These are phyloP conservation scores for Protomyces inundatus DNA, from an alignment of 1,139 yeast species.

Conservation along the genomic window DNA sequence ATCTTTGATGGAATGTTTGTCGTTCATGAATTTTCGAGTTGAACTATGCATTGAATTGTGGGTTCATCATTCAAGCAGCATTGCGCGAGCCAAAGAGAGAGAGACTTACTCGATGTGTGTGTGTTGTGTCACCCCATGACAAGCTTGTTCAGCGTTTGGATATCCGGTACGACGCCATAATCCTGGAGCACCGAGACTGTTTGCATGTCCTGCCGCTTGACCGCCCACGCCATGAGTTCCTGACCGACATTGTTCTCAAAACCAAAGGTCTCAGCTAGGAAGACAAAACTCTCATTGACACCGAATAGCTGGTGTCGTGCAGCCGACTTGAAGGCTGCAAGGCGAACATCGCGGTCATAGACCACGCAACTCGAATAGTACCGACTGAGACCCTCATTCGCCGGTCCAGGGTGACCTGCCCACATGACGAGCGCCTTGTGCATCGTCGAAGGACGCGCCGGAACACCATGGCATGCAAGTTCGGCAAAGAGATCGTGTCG, in stretches of 20 bases:
- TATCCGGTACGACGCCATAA: conserved; percentile 12
- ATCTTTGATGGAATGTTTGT: background rate
- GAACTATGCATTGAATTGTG: conserved; percentile 1
- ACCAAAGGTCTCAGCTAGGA: background rate
- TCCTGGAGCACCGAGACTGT: background rate
- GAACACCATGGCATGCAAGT: conserved; percentile 1
- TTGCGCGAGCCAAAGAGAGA: background rate
- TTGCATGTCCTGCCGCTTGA: background rate
- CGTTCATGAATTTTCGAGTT: background rate
- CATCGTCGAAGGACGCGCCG: background rate
- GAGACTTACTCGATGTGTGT: too few relatives aligned
- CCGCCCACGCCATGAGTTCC: conserved; percentile 1
- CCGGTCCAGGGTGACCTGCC: background rate
- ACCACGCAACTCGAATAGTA: background rate
- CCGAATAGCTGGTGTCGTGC: background rate
- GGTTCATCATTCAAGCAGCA: background rate
- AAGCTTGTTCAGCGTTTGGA: conserved; percentile 6
- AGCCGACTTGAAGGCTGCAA: conserved; percentile 3
- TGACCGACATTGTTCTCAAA: conserved; percentile 2
- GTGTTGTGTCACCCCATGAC: background rate
- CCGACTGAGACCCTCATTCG: background rate
- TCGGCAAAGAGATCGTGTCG: conserved; percentile 1
- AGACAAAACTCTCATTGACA: background rate
- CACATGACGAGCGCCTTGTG: conserved; percentile 10
- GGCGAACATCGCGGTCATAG: background rate